Evolutionary conservation across 352 stramenopile genomes (phyloP).

Genomic region (Thraustochytrium striatum): DNA sequence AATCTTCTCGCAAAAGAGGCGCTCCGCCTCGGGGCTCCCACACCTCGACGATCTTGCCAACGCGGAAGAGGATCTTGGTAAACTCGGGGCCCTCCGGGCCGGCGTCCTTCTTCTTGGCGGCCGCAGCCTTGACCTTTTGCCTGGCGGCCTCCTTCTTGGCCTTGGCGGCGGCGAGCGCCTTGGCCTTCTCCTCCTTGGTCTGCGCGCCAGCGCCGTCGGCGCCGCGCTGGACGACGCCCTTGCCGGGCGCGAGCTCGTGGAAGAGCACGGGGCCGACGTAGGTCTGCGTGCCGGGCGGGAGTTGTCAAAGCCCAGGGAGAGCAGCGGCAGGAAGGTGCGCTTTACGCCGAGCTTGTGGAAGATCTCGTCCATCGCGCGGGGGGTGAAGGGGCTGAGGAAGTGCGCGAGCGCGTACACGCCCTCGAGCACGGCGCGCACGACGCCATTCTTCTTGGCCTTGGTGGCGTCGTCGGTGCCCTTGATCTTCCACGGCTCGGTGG

Average conservation of each 20-base stretch:
- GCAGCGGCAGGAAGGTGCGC: constrained; percentile 65
- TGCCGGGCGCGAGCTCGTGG: constrained; percentile 67
- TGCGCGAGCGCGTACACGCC: constrained; percentile 92
- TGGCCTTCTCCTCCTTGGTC: neutral
- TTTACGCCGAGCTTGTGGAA: constrained; percentile 88
- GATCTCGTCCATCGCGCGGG: constrained; percentile 77
- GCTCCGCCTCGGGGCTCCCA: constrained; percentile 82
- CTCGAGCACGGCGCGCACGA: constrained; percentile 92
- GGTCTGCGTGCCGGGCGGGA: constrained; percentile 79
- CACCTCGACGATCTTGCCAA: constrained; percentile 81
- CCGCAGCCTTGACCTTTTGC: neutral
- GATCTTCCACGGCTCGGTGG: constrained; percentile 95
- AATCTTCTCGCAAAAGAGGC: constrained; percentile 85
- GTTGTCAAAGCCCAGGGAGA: constrained; percentile 82
- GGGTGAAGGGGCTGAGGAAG: constrained; percentile 90
- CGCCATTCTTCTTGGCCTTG: constrained; percentile 65
- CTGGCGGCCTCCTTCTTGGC: neutral
- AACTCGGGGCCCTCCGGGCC: constrained; percentile 47
- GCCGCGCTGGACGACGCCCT: neutral
- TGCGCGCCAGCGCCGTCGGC: neutral
- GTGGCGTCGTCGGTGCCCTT: constrained; percentile 79
- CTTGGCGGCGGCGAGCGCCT: no score
- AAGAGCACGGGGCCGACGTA: constrained; percentile 91
- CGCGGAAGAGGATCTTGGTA: constrained; percentile 83
- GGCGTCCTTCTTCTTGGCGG: neutral